Conservation (phyloP, 352 stramenopile genomes). For the Phytophthora boehmeriae region DNA sequence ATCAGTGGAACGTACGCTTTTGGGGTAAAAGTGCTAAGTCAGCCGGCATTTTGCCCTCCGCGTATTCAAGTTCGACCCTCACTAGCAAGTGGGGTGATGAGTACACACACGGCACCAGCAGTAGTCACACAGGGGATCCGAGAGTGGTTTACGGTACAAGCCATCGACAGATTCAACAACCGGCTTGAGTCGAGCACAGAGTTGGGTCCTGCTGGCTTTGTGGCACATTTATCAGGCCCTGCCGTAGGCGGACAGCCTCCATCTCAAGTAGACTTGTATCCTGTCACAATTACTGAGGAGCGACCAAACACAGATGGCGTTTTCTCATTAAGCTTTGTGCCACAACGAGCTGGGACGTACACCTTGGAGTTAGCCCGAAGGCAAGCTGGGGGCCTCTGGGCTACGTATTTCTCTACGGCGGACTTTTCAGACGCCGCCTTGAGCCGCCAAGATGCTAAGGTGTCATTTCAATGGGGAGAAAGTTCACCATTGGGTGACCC, state of each 20-base stretch:
- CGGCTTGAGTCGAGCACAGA: conserved; percentile 82
- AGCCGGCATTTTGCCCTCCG: conserved; percentile 66
- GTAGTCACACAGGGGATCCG: conserved; percentile 81
- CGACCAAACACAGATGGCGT: conserved; percentile 88
- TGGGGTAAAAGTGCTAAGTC: conserved; percentile 52
- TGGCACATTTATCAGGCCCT: conserved; percentile 61
- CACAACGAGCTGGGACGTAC: conserved; percentile 84
- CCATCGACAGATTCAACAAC: conserved; percentile 93
- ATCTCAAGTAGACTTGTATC: conserved; percentile 33
- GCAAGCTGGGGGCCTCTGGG: conserved; percentile 87
- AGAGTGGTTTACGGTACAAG: conserved; percentile 87
- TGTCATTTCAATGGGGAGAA: conserved; percentile 91
- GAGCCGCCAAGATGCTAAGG: conserved; percentile 66
- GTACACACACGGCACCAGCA: conserved; percentile 77
- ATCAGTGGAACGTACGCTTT: conserved; percentile 75
- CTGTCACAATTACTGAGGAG: conserved; percentile 53
- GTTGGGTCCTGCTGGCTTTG: conserved; percentile 53
- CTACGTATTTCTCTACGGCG: conserved; percentile 89
- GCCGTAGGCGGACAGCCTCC: conserved; percentile 3
- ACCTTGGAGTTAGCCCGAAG: conserved; percentile 75
- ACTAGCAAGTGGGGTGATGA: conserved; percentile 63
- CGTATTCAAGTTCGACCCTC: conserved; percentile 84
- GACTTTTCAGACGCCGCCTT: conserved; percentile 88
- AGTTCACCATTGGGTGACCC: conserved; percentile 59
- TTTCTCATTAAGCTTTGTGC: conserved; percentile 83